Evolutionary conservation across 768 basidiomycete genomes (phyloP).

Genomic region (Lactarius quietus): DNA sequence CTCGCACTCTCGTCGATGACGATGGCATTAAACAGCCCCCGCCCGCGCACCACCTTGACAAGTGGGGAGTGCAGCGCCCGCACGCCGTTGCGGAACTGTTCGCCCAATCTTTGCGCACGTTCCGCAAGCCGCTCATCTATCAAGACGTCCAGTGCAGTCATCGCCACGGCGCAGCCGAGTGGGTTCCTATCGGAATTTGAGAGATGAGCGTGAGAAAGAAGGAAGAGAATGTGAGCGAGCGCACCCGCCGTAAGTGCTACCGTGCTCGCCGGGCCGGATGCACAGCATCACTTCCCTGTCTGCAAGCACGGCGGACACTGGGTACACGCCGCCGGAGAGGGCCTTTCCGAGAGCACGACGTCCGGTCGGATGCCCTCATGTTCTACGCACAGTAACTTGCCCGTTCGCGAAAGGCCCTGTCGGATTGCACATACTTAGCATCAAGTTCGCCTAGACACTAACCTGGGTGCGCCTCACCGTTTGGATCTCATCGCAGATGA

Average conservation of each 20-base stretch:
- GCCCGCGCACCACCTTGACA: slow-evolving; percentile 76
- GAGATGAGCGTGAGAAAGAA: slow-evolving; percentile 5
- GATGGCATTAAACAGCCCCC: slow-evolving; percentile 88
- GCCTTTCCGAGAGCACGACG: slow-evolving; percentile 91
- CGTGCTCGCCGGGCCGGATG: slow-evolving; percentile 93
- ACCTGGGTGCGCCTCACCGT: slow-evolving; percentile 50
- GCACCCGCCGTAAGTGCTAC: slow-evolving; percentile 92
- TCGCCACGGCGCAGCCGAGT: slow-evolving; percentile 92
- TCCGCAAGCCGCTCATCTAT: slow-evolving; percentile 79
- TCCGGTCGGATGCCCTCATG: slow-evolving; percentile 89
- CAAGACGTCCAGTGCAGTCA: slow-evolving; percentile 89
- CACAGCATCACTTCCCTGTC: slow-evolving; percentile 91
- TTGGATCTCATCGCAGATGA: slow-evolving; percentile 98
- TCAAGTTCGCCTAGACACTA: neutral
- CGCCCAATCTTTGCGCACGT: slow-evolving; percentile 75
- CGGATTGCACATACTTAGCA: slow-evolving; percentile 9
- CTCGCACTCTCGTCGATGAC: slow-evolving; percentile 87
- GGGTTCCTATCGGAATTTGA: slow-evolving; percentile 60
- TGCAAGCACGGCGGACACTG: slow-evolving; percentile 92
- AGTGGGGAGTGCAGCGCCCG: slow-evolving; percentile 62
- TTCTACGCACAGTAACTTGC: slow-evolving; percentile 89
- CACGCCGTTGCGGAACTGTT: slow-evolving; percentile 69
- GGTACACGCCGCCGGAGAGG: slow-evolving; percentile 95
- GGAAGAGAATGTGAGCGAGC: slow-evolving; percentile 36
- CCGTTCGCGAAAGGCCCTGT: slow-evolving; percentile 87